Conservation (phyloP, 805 yeast genomes). For the Wilhelminamyces savonicus region DNA sequence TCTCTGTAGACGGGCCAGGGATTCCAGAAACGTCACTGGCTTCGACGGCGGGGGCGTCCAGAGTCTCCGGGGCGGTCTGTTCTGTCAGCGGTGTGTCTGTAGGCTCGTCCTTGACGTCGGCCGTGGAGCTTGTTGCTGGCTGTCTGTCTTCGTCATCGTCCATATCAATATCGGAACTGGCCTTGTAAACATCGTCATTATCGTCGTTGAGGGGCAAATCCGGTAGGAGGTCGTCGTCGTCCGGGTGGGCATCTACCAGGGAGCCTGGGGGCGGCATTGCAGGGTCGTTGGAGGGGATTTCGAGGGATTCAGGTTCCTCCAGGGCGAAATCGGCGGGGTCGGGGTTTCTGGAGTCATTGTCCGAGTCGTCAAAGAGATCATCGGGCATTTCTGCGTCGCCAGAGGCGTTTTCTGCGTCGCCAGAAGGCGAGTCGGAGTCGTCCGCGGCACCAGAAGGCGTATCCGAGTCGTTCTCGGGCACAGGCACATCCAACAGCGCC, state of each 20-base stretch:
- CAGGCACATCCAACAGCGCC: too few species aligned
- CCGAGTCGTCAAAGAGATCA: background rate
- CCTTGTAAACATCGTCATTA: conserved; percentile 1
- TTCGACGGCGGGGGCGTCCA: background rate
- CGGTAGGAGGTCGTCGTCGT: background rate
- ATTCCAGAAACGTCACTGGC: background rate
- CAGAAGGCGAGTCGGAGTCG: too few species aligned
- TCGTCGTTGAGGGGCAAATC: background rate
- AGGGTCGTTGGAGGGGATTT: conserved; percentile 1
- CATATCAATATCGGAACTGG: background rate
- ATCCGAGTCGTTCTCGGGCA: too few species aligned
- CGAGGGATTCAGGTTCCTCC: conserved; percentile 7
- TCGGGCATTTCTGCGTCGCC: background rate
- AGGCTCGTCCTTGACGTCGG: conserved; percentile 1
- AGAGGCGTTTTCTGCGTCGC: too few species aligned
- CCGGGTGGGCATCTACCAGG: background rate
- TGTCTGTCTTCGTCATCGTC: conserved; percentile 1
- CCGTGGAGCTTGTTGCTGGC: background rate
- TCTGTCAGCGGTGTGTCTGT: background rate
- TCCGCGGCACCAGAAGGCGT: too few species aligned
- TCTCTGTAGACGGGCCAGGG: background rate
- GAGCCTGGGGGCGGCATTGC: background rate
- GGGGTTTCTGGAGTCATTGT: background rate
- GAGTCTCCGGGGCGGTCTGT: conserved; percentile 1
- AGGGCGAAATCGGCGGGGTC: background rate